Base-by-base conservation (phyloP, 768 basidiomycete genomes). In the Suillus plorans region DNA sequence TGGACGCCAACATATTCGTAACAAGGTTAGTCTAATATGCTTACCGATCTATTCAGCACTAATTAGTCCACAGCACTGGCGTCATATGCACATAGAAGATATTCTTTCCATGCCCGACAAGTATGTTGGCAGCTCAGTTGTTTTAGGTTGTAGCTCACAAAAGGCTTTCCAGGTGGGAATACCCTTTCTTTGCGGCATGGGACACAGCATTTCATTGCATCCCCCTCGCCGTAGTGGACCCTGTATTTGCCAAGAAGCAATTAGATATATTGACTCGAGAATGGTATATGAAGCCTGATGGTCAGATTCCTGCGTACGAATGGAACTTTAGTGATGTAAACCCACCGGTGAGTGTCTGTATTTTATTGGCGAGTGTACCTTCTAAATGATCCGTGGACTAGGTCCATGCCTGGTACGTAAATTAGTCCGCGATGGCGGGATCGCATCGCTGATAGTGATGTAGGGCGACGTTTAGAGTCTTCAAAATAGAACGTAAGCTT, bases 211-310 rank as follows among this genome's bases (percentile, higher is more conserved):
- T 99, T 83, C 97, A 99, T 73, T 98, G 97, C 72, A 95, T 99
- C 68, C 97, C 97, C 0, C 85, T 99, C 16, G 97, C 97, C 13
- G 87, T 99, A 67, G 92, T 99, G 37, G 97, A 99, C 73, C 90
- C 97, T 2, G 82, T 88, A 1, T 99, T 97, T 72, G 96, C 97
- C 28, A 99, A 99, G 82, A 96, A 97, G 75, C 97, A 99, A 75
- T 85, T 99, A 42, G 97, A 98, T 76, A 74, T 99, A 65, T 84
- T 99, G 71, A 98, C 97, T 3, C 85, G 97, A 63, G 97, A 99
- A 78, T 99, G 97, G 97, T 99, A 99, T 79, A 93, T 94, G 92
- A 97, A 97, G 75, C 97, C 97, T 1, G 97, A 99, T 74, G 97
- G 97, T 42, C 96, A 97, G 72, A 91, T 99, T 64, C 97, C 97